Evolutionary conservation across 306 rosid genomes (phyloP), one percentile per base, ranked within the genome.

Genomic region (Begonia masoniana): DNA sequence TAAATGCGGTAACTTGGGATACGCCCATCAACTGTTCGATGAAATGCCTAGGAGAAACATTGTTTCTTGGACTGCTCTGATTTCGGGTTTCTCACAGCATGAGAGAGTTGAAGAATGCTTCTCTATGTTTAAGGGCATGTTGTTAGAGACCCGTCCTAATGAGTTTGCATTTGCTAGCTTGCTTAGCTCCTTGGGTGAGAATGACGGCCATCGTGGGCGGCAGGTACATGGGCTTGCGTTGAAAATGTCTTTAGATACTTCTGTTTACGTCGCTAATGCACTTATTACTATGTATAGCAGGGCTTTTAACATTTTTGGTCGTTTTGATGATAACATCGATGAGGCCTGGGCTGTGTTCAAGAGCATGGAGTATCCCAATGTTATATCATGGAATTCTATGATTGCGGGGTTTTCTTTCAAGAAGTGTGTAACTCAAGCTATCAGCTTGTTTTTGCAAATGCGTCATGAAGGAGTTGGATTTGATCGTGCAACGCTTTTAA

Each of bases 371-470:
- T 61, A 61, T 51, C 68, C 76, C 36, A 85, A 76, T 74, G 71
- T 75, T 57, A 51, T 82, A 62, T 70, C 97, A 41, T 89, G 97
- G 97, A 89, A 89, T 64, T 80, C 97, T 5, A 78, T 85, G 81
- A 72, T 89, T 72, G 76, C 97, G 42, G 94, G 80, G 63, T 76
- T 82, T 69, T 94, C 74, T 71, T 70, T 39, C 54, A 69, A 72
- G 16, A 76, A 88, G 42, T 87, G 78, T 46, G 83, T 69, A 15
- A 76, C 55, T 49, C 76, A 56, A 57, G 97, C 94, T 60, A 46
- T 78, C 53, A 2, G 43, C 43, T 69, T 89, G 50, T 89, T 89
- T 61, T 49, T 59, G 0, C 65, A 78, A 65, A 82, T 85, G 95
- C 69, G 70, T 54, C 48, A 31, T 58, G 65, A 69, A 35, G 94